phyloP scores from a whole-genome alignment of 2,329 filamentous ascomycete species.

The Fulvia fulva region DNA sequence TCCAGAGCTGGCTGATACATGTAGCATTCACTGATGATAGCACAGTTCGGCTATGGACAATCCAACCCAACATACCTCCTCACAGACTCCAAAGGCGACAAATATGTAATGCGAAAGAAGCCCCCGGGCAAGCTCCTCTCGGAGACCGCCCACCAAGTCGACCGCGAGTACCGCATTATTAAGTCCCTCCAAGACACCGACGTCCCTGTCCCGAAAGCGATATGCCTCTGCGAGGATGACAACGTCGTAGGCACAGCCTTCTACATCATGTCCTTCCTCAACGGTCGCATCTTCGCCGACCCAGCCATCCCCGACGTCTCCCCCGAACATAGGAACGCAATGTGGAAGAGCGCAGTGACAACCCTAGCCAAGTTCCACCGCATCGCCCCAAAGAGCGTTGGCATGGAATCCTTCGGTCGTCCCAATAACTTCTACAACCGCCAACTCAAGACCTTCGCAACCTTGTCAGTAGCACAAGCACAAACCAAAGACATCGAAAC shows the following conservation, averaged over 20 bases:
- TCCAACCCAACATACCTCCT: constrained; percentile 96
- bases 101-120: constrained; percentile 94
- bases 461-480: constrained; percentile 75
- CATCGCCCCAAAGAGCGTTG: constrained; percentile 62
- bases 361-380: constrained; percentile 83
- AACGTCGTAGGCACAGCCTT: constrained; percentile 82
- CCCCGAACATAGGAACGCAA: constrained; percentile 64
- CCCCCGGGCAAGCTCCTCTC: constrained; percentile 91
- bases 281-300: constrained; percentile 91
- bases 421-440: constrained; percentile 74
- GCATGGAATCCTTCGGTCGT: constrained; percentile 70
- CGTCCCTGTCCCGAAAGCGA: constrained; percentile 79
- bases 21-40: not conserved
- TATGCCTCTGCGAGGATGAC: constrained; percentile 80
- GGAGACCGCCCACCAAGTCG: constrained; percentile 91
- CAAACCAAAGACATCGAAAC: constrained; percentile 72
- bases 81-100: constrained; percentile 63
- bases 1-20: not conserved
- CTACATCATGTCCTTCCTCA: constrained; percentile 95
- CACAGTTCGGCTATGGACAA: constrained; percentile 90
- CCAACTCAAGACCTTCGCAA: constrained; percentile 77
- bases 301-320: constrained; percentile 71
- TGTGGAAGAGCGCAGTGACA: constrained; percentile 82
- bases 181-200: constrained; percentile 73
- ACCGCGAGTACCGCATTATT: constrained; percentile 90